phyloP scores from a whole-genome alignment of 2,329 filamentous ascomycete genomes.

The Endocalyx cinctus region DNA sequence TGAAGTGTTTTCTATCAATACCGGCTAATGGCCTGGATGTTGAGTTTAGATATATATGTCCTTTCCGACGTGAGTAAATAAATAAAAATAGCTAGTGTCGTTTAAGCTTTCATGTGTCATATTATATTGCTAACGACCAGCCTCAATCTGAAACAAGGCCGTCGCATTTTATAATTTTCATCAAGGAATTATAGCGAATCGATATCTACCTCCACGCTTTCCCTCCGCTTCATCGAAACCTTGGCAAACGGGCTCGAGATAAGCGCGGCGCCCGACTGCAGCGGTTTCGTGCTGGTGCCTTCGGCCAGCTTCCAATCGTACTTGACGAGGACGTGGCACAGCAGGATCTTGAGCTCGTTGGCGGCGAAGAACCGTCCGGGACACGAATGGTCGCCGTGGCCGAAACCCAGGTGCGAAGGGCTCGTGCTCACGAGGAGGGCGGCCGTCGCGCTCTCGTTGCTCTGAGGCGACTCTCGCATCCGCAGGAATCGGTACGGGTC shows the following conservation, averaged over 20 bases:
- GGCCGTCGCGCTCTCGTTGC: constrained; percentile 13
- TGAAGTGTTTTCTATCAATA: no score
- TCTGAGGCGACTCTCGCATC: constrained; percentile 15
- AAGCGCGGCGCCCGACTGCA: constrained; percentile 2
- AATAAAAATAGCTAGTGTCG: no score
- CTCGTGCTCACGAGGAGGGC: constrained; percentile 27
- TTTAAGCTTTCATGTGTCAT: no score
- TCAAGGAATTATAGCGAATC: no score
- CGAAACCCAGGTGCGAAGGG: constrained; percentile 27
- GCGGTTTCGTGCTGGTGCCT: neutral
- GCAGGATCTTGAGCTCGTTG: constrained; percentile 28
- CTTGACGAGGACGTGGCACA: constrained; percentile 19
- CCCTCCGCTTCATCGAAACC: constrained; percentile 6
- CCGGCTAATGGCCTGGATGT: no score
- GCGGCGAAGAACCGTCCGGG: constrained; percentile 28
- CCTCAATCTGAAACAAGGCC: no score
- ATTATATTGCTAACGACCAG: no score
- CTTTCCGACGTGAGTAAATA: no score
- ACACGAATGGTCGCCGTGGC: constrained; percentile 31
- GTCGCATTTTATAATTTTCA: no score
- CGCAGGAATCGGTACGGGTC: constrained; percentile 16
- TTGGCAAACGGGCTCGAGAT: constrained; percentile 4
- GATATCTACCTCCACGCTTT: constrained; percentile 9
- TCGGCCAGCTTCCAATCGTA: constrained; percentile 20
- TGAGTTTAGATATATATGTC: no score